These are phyloP conservation scores for Diaporthe eres DNA, from an alignment of 2,329 filamentous ascomycete species.

Conservation along the genomic window DNA sequence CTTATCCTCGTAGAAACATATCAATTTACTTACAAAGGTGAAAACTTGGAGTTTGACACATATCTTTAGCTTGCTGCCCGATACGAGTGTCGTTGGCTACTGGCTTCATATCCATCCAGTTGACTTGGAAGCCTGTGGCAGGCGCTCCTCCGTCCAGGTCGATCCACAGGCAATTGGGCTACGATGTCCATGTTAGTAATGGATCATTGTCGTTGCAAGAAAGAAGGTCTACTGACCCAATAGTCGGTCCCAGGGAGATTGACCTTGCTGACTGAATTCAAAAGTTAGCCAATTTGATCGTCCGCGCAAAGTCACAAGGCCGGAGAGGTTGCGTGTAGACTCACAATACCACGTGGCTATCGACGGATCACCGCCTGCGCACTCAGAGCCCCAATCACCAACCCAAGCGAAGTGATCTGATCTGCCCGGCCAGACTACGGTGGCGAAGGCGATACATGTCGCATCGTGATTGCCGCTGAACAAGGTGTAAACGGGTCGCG, in stretches of 20 bases:
- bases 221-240: not conserved
- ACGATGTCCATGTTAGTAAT: not conserved
- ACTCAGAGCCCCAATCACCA: slow-evolving; percentile 6
- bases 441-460: not conserved
- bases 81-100: not conserved
- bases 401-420: not conserved
- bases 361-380: not conserved
- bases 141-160: not conserved
- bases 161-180: slow-evolving; percentile 18
- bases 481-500: not conserved
- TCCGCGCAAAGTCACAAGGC: not conserved
- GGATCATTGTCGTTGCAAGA: too few relatives aligned
- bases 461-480: not conserved
- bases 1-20: not conserved
- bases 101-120: not conserved
- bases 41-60: slow-evolving; percentile 5
- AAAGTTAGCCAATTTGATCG: not conserved
- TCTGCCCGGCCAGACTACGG: not conserved
- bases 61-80: not conserved
- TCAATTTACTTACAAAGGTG: not conserved
- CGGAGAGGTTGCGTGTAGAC: not conserved
- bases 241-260: not conserved
- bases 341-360: slow-evolving; percentile 2
- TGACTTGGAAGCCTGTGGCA: slow-evolving; percentile 10
- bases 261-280: not conserved